These are phyloP conservation scores for Strigomonas galati DNA, from an alignment of 208 protist species.

Conservation along the genomic window DNA sequence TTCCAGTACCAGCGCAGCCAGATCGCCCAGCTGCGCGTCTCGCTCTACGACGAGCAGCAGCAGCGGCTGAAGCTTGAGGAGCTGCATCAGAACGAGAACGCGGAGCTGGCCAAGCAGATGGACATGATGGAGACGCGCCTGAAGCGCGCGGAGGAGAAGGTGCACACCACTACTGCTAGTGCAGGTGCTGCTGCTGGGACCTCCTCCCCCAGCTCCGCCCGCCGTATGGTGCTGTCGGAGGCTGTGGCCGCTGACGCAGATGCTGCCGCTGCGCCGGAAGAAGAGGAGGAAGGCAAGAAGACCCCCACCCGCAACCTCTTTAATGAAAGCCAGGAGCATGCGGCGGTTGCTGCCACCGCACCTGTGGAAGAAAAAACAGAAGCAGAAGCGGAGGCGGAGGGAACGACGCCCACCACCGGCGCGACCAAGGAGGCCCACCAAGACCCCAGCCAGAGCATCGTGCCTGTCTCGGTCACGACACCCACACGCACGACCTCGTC, in stretches of 20 bases:
- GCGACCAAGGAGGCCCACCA: too few relatives aligned
- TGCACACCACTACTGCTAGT: too few relatives aligned
- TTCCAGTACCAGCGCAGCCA: conserved; percentile 20
- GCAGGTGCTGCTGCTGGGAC: not conserved
- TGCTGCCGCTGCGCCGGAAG: too few relatives aligned
- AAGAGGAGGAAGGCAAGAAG: too few relatives aligned
- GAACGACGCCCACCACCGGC: too few relatives aligned
- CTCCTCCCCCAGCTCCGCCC: not conserved
- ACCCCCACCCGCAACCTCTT: conserved; percentile 2
- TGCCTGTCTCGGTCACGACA: too few relatives aligned
- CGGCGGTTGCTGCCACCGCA: too few relatives aligned
- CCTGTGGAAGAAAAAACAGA: too few relatives aligned
- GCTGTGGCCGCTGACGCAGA: not conserved
- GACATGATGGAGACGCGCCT: conserved; percentile 47
- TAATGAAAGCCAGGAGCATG: too few relatives aligned
- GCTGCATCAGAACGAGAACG: conserved; percentile 27
- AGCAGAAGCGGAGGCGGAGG: too few relatives aligned
- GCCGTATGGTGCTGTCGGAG: conserved; percentile 9
- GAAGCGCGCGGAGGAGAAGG: conserved; percentile 19
- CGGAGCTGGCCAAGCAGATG: conserved; percentile 33
- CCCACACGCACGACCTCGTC: too few relatives aligned
- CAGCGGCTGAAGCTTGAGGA: conserved; percentile 52
- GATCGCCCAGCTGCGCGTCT: conserved; percentile 24
- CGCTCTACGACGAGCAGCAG: conserved; percentile 38
- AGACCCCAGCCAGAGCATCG: too few relatives aligned